These are phyloP conservation scores for Kwoniella sp. DNA, from an alignment of 768 basidiomycete species.

Conservation along the genomic window DNA sequence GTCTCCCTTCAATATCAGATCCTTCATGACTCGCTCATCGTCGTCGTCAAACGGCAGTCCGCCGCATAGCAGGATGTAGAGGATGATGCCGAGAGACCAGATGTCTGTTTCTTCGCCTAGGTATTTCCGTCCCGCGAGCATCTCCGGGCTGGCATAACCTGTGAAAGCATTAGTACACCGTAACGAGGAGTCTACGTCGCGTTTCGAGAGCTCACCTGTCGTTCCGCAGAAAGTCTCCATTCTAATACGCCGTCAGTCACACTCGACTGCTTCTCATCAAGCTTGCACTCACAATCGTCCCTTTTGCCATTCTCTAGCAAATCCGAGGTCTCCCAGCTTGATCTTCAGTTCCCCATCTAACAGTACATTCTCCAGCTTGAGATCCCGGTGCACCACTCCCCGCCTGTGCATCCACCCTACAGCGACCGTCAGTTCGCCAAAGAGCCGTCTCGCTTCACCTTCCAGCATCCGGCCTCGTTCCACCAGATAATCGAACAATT, in stretches of 20 bases:
- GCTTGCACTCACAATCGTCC: constrained; percentile 45
- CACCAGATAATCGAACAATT: constrained; percentile 95
- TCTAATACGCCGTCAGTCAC: constrained; percentile 66
- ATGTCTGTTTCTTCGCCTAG: constrained; percentile 90
- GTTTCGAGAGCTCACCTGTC: constrained; percentile 67
- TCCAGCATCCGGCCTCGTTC: constrained; percentile 88
- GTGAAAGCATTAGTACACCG: not conserved
- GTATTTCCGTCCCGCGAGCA: constrained; percentile 84
- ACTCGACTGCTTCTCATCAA: not conserved
- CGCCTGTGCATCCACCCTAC: constrained; percentile 89
- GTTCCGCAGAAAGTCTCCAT: constrained; percentile 97
- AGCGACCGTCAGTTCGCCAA: constrained; percentile 93
- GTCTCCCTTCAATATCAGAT: constrained; percentile 77
- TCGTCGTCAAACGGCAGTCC: constrained; percentile 90
- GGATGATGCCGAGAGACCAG: constrained; percentile 91
- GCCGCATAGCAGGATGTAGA: constrained; percentile 86
- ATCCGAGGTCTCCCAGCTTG: constrained; percentile 93
- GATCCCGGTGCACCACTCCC: constrained; percentile 92
- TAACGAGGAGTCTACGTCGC: constrained; percentile 5
- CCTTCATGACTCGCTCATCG: constrained; percentile 72
- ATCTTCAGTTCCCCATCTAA: constrained; percentile 87
- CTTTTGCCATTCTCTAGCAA: constrained; percentile 74
- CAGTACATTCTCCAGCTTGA: constrained; percentile 94
- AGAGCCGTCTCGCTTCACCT: constrained; percentile 80
- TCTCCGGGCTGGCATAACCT: constrained; percentile 82